Conservation (phyloP, 371 early-diverging fungal genomes). For the Syncephalastrum contaminatum region DNA sequence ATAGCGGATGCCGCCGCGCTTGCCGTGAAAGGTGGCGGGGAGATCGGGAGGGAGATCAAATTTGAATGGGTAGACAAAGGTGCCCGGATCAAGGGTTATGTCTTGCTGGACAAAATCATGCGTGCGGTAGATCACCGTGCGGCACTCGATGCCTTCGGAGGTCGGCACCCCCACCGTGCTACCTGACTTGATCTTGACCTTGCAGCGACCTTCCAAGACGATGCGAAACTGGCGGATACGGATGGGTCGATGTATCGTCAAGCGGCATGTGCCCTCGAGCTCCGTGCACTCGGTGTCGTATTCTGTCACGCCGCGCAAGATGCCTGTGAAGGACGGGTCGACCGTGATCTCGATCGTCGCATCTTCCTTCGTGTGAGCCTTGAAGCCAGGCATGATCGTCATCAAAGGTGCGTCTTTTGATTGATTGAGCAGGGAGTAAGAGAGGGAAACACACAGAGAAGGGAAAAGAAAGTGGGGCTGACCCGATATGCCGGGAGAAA, state of each 20-base stretch:
- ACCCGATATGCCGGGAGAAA: too few species aligned
- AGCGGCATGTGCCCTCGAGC: constrained; percentile 32
- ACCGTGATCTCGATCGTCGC: constrained; percentile 23
- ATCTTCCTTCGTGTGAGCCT: constrained; percentile 24
- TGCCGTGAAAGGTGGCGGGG: constrained; percentile 43
- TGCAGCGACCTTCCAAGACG: constrained; percentile 44
- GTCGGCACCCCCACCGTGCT: constrained; percentile 14
- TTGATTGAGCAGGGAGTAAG: too few species aligned
- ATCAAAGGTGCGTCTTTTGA: too few species aligned
- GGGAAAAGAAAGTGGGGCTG: too few species aligned
- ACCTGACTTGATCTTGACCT: constrained; percentile 30
- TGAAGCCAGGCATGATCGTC: too few species aligned
- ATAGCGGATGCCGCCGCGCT: constrained; percentile 42
- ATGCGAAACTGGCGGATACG: constrained; percentile 33
- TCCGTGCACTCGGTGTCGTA: constrained; percentile 43
- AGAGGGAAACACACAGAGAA: too few species aligned
- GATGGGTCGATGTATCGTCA: constrained; percentile 28
- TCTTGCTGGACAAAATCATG: constrained; percentile 13
- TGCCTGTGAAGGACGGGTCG: constrained; percentile 45
- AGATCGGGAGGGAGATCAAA: constrained; percentile 42
- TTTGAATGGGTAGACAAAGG: constrained; percentile 31
- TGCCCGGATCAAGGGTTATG: constrained; percentile 26
- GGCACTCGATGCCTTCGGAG: constrained; percentile 33
- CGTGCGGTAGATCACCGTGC: constrained; percentile 27
- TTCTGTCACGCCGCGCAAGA: constrained; percentile 38